These are phyloP conservation scores for Chlorencoelia australis DNA, from an alignment of 2,329 filamentous ascomycete species.

Conservation along the genomic window DNA sequence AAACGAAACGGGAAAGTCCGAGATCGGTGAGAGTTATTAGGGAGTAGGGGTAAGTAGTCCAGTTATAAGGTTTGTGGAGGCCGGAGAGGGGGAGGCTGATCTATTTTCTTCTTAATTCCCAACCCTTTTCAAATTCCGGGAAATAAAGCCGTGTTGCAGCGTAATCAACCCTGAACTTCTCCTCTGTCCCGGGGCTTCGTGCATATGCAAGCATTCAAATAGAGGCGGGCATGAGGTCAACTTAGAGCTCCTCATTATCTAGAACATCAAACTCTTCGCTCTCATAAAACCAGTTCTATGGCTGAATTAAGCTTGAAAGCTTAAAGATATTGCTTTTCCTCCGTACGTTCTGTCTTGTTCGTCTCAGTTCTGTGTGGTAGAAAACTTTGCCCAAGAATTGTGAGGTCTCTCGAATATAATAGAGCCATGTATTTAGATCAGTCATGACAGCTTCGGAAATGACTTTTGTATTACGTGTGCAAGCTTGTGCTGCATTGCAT, in stretches of 20 bases:
- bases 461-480: conserved; percentile 94
- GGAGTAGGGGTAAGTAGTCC: conserved; percentile 67
- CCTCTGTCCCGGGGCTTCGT: conserved; percentile 88
- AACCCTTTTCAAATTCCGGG: too few species aligned
- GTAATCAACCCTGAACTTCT: conserved; percentile 85
- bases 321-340: conserved; percentile 61
- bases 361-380: conserved; percentile 84
- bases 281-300: conserved; percentile 91
- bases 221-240: conserved; percentile 91
- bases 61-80: conserved; percentile 57
- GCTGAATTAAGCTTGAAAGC: conserved; percentile 92
- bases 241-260: conserved; percentile 87
- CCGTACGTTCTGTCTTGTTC: conserved; percentile 73
- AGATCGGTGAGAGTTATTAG: conserved; percentile 86
- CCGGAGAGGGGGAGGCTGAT: conserved; percentile 68
- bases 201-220: conserved; percentile 92
- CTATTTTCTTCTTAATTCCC: too few species aligned
- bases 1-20: conserved; percentile 76
- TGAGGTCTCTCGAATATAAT: conserved; percentile 84
- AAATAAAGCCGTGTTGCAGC: conserved; percentile 80
- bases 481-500: conserved; percentile 87
- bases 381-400: conserved; percentile 95
- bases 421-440: conserved; percentile 94
- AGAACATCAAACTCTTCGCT: conserved; percentile 91
- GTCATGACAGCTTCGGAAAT: conserved; percentile 97